Evolutionary conservation across 1,284 basidiomycete species (phyloP), one percentile per base, ranked within the genome.

Genomic region (Apiotrichum gamsii): DNA sequence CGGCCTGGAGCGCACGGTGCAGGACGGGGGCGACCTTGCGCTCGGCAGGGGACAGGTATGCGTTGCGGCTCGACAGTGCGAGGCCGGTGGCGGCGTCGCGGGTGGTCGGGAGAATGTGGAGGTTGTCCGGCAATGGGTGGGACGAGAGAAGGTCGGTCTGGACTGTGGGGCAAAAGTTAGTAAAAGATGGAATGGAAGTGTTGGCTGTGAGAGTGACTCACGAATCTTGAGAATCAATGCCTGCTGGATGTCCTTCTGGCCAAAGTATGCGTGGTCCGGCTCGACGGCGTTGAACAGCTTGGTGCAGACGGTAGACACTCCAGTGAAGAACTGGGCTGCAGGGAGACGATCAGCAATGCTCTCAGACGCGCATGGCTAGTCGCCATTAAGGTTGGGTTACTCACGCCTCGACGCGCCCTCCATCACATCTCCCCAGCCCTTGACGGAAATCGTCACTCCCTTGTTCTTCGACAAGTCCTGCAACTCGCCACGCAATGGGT

Each of bases 211-310:
- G n/a, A n/a, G n/a, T n/a, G 30, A 59, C 70, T 37, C 31, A 73
- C 72, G 78, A n/a, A 86, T 82, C 36, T 85, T 83, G 19, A 98
- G 78, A 18, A 98, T 73, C 8, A 97, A 73, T 0, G 87, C 89
- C 68, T 98, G 94, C 67, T 98, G 94, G 47, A 98, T 96, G 65
- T 98, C 94, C 70, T 98, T 98, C 72, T 97, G 94, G 0, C 95
- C 94, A 62, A 98, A 96, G 71, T 97, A 98, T 19, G 88, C 83
- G 48, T 82, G 81, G 43, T 88, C 88, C 3, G 94, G 94, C 87
- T 94, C 82, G 35, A 97, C 80, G 38, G 82, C 81, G 65, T 96
- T 93, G 76, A 97, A 96, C 13, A 97, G 78, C 71, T 97, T 98
- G 3, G 87, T 87, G 47, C 94, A 90, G 39, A 96, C 84, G 0